These are phyloP conservation scores for Boletus pseudopeckii DNA, from an alignment of 768 basidiomycete genomes.

Conservation along the genomic window DNA sequence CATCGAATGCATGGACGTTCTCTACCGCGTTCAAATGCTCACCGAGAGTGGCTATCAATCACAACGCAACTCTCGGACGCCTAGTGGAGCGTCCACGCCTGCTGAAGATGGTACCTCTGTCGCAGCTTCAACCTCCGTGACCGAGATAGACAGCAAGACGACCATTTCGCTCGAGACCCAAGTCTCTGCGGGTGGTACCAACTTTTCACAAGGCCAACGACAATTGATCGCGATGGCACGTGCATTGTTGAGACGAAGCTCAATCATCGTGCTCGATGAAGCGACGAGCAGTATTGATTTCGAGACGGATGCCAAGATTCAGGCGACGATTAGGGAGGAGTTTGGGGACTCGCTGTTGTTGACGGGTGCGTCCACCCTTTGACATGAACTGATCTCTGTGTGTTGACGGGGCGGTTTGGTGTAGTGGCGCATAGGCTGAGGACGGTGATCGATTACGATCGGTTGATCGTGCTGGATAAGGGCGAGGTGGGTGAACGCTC, in stretches of 20 bases:
- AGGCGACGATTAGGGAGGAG: conserved; percentile 81
- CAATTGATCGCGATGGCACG: conserved; percentile 87
- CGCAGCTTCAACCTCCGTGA: conserved; percentile 38
- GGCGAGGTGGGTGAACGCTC: conserved; percentile 23
- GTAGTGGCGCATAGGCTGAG: conserved; percentile 66
- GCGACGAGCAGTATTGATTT: conserved; percentile 87
- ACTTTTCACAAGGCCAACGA: conserved; percentile 91
- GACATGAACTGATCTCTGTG: no score
- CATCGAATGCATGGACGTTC: conserved; percentile 72
- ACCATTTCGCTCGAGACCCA: conserved; percentile 68
- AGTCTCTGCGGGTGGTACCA: conserved; percentile 81
- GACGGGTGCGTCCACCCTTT: conserved; percentile 49
- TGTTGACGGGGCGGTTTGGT: conserved; percentile 1
- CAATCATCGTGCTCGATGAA: conserved; percentile 77
- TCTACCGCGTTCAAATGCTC: conserved; percentile 79
- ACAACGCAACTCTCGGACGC: conserved; percentile 46
- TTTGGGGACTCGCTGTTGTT: conserved; percentile 72
- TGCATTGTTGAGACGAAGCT: conserved; percentile 66
- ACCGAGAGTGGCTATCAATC: conserved; percentile 47
- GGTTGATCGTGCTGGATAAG: conserved; percentile 71
- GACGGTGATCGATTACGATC: conserved; percentile 80
- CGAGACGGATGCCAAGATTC: conserved; percentile 87
- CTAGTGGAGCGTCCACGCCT: conserved; percentile 45
- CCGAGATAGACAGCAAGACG: conserved; percentile 55
- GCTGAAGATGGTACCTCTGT: conserved; percentile 40